These are phyloP conservation scores for Naumovozyma dairenensis DNA, from an alignment of 805 yeast genomes.

Conservation along the genomic window DNA sequence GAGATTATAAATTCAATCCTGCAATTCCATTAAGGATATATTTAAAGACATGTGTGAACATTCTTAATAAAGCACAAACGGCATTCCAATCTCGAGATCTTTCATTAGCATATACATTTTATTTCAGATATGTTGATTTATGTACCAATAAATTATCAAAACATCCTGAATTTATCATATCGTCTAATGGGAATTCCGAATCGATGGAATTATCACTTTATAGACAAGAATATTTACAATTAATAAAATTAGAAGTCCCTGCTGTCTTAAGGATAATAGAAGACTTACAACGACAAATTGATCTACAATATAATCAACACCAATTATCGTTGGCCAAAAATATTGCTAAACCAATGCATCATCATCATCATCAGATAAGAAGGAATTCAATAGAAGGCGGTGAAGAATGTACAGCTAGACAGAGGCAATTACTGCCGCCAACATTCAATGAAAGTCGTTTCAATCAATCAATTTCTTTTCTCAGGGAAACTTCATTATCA, in stretches of 20 bases:
- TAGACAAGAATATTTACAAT: constrained; percentile 19
- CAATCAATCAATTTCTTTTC: constrained; percentile 17
- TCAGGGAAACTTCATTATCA: constrained; percentile 4
- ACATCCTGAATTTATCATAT: constrained; percentile 18
- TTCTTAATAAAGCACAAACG: constrained; percentile 36
- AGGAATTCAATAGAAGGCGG: neutral
- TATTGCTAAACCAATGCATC: constrained; percentile 14
- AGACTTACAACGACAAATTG: constrained; percentile 19
- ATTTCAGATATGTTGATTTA: constrained; percentile 49
- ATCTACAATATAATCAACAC: constrained; percentile 13
- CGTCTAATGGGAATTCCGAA: neutral
- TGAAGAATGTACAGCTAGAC: too few species aligned
- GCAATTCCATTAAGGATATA: constrained; percentile 43
- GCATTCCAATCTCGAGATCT: constrained; percentile 30
- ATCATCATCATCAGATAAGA: constrained; percentile 2
- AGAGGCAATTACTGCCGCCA: too few species aligned
- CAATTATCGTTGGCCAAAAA: constrained; percentile 21
- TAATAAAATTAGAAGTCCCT: constrained; percentile 27
- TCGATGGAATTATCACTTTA: constrained; percentile 8
- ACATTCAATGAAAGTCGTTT: constrained; percentile 22
- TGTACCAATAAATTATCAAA: constrained; percentile 22
- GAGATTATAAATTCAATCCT: constrained; percentile 43
- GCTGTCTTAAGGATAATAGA: constrained; percentile 23
- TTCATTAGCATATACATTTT: constrained; percentile 45
- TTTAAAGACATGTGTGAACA: constrained; percentile 41